Evolutionary conservation across 257 asterid genomes (phyloP).

Genomic region (Nicotiana otophora): DNA sequence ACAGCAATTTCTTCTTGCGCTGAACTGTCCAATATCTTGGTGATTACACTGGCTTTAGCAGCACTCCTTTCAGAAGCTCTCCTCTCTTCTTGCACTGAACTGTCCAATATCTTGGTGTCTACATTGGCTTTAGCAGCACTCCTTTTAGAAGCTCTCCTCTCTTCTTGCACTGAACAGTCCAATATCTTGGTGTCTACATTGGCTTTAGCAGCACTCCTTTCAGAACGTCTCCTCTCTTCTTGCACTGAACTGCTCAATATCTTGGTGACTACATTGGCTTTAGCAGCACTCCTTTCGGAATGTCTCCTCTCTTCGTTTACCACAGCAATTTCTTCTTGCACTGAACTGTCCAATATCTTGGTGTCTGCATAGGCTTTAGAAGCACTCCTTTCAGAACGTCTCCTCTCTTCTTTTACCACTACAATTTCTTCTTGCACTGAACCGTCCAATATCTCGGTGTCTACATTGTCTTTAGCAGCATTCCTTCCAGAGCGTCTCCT

Average conservation of each 20-base stretch:
- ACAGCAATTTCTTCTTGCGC: slow-evolving; percentile 16
- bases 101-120: neutral
- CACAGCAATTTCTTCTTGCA: too few relatives aligned
- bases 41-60: neutral
- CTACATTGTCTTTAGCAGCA: slow-evolving; percentile 9
- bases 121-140: neutral
- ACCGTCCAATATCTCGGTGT: neutral
- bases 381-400: neutral
- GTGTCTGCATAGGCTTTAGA: too few relatives aligned
- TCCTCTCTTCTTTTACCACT: slow-evolving; percentile 2
- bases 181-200: too few relatives aligned
- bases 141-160: neutral
- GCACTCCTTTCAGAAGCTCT: slow-evolving; percentile 36
- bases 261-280: neutral
- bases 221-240: neutral
- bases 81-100: slow-evolving; percentile 13
- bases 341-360: too few relatives aligned
- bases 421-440: slow-evolving; percentile 18
- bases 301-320: too few relatives aligned
- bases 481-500: slow-evolving; percentile 38
- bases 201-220: too few relatives aligned
- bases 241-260: neutral
- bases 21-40: neutral
- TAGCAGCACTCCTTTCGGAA: slow-evolving; percentile 20
- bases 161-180: too few relatives aligned